Conservation (phyloP, 2,329 filamentous ascomycete species). For the Pseudogymnoascus pannorum region DNA sequence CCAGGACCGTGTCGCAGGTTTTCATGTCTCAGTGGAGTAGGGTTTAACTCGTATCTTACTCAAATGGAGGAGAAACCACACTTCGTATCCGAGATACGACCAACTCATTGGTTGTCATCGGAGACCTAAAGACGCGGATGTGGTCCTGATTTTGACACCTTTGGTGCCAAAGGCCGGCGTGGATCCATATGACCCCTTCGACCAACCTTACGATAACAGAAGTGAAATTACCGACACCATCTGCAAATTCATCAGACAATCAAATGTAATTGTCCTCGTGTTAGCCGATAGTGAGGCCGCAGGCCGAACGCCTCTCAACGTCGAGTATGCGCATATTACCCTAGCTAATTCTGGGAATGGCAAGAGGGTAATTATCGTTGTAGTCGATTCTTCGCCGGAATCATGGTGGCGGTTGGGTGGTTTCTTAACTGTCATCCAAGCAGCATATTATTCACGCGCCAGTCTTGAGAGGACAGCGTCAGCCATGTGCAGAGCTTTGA, state of each 20-base stretch:
- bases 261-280: slow-evolving; percentile 38
- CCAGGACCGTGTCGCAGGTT: no score
- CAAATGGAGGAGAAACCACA: background rate
- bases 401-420: background rate
- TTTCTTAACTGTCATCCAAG: slow-evolving; percentile 47
- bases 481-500: slow-evolving; percentile 39
- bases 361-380: slow-evolving; percentile 44
- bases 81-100: slow-evolving; percentile 25
- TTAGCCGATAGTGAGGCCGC: slow-evolving; percentile 35
- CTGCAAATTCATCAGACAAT: slow-evolving; percentile 27
- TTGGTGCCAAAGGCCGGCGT: slow-evolving; percentile 41
- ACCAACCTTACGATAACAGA: slow-evolving; percentile 55
- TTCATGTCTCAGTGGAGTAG: background rate
- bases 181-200: slow-evolving; percentile 55
- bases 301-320: background rate
- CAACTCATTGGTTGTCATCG: slow-evolving; percentile 43
- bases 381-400: slow-evolving; percentile 25
- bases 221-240: slow-evolving; percentile 42
- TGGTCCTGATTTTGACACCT: slow-evolving; percentile 55
- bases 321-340: slow-evolving; percentile 16
- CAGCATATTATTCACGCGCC: slow-evolving; percentile 39
- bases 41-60: background rate
- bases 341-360: slow-evolving; percentile 34
- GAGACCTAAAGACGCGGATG: slow-evolving; percentile 41
- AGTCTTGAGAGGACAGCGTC: slow-evolving; percentile 45